Conservation (phyloP, 768 basidiomycete species). For the Sistotremastrum niveocremeum region DNA sequence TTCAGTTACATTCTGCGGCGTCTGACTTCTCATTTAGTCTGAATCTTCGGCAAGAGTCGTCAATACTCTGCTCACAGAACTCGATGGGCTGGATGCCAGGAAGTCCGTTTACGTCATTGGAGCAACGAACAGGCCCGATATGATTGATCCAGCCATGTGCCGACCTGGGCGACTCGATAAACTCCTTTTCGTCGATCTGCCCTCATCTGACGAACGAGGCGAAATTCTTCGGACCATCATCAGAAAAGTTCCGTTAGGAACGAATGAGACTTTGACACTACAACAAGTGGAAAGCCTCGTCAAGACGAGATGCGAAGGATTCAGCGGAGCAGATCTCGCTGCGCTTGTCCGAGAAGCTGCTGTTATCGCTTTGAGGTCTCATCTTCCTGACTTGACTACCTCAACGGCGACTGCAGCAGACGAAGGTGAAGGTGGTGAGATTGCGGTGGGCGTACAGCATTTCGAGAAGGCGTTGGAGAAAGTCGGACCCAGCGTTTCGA, state of each 20-base stretch:
- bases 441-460: constrained; percentile 48
- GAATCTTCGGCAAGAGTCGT: constrained; percentile 90
- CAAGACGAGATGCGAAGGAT: constrained; percentile 60
- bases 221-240: constrained; percentile 76
- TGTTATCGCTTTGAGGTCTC: constrained; percentile 60
- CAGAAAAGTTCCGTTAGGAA: constrained; percentile 52
- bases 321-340: constrained; percentile 86
- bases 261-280: constrained; percentile 9
- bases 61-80: constrained; percentile 86
- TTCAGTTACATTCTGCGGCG: neutral
- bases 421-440: constrained; percentile 32
- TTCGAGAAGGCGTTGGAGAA: constrained; percentile 66
- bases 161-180: constrained; percentile 94
- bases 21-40: constrained; percentile 35
- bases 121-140: constrained; percentile 90
- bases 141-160: constrained; percentile 97
- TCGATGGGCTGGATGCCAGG: constrained; percentile 80
- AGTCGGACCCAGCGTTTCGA: constrained; percentile 77
- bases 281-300: constrained; percentile 34
- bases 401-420: constrained; percentile 51
- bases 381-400: constrained; percentile 11
- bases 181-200: constrained; percentile 85
- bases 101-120: constrained; percentile 88
- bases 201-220: constrained; percentile 52
- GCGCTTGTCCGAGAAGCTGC: constrained; percentile 83